Base-by-base conservation (phyloP, 345 rosid species). In the Gynandropsis gynandra region DNA sequence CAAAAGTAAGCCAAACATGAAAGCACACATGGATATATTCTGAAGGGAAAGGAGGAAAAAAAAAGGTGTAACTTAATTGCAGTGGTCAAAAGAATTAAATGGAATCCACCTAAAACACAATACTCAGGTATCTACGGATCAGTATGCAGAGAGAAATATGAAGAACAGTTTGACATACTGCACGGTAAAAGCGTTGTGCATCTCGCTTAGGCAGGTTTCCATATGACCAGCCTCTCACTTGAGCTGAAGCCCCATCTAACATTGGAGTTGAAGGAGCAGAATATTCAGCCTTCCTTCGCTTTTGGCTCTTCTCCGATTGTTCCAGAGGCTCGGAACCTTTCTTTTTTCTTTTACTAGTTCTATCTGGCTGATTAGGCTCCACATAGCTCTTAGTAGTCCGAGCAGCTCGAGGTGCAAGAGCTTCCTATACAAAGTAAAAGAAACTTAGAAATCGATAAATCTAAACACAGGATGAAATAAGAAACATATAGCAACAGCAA, bases 131-230 rank as follows among this genome's bases (percentile, higher is more conserved):
- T n/a, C 37, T 35, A 12, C 1, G 19, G 29, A 24, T 24, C 29
- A 9, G 20, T 29, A 36, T 37, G 40, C 46, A 42, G 46, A 56
- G 43, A 43, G 37, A 19, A 35, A 54, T 42, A 16, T 24, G 29
- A 24, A 24, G 18, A 35, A 41, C 11, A 54, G 9, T 42, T 41
- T 24, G 45, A 48, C 82, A 33, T 77, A 93, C 99, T 72, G 85
- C 83, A 52, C 97, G 94, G 59, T 81, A 93, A 81, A 93, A 85
- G 27, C 97, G 86, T 42, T 67, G 76, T 14, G 99, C 95, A 71
- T 93, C 97, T 78, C 94, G 83, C 80, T 93, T 93, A 13, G 95
- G 81, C 54, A 93, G 70, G 76, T 88, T 93, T 68, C 97, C 97
- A 36, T 76, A 68, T 40, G 94, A 88, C 99, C 99, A 93, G 67